Base-by-base conservation (phyloP, 257 asterid genomes). In the Buddleja alternifolia region DNA sequence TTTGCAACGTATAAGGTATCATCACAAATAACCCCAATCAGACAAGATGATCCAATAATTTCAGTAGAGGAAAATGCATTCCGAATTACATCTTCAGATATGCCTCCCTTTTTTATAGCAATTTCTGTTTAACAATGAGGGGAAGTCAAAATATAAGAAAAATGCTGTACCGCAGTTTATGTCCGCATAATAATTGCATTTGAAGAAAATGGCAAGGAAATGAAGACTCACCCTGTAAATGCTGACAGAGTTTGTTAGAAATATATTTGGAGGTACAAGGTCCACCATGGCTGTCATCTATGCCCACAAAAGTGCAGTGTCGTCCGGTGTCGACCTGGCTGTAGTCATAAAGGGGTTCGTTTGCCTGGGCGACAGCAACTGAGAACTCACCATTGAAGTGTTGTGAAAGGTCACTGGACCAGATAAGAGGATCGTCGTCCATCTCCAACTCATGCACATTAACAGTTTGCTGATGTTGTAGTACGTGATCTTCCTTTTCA, bases 211-310 rank as follows among this genome's bases (percentile, higher is more conserved):
- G 14, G 16, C 16, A 16, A 2, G 20, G n/a, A 29, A 9, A 68
- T 58, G 53, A 65, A 20, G 44, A 4, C 90, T 89, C 67, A 92
- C 98, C 75, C 6, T 67, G 76, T 32, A 92, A 65, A 50, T 83
- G 76, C 7, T 5, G 54, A 57, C 80, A 84, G 67, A 92, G 94
- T 73, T 83, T 83, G 16, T 83, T 83, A n/a, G 79, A 66, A 36
- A 90, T 74, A 77, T 70, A 89, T 59, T 42, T 65, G 3, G 96
- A 61, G 36, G 96, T 91, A 36, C 83, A 89, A 4, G 74, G 81
- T 20, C 98, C 92, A 60, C 95, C 95, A 34, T 92, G 97, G 61
- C 98, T 97, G 73, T 92, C 98, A 57, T 87, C 89, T 14, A 92
- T 79, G 6, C 97, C 98, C 44, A 84, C 76, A 46, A 89, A 89